phyloP scores from a whole-genome alignment of 2,329 filamentous ascomycete genomes.

The Plectosphaerella plurivora region DNA sequence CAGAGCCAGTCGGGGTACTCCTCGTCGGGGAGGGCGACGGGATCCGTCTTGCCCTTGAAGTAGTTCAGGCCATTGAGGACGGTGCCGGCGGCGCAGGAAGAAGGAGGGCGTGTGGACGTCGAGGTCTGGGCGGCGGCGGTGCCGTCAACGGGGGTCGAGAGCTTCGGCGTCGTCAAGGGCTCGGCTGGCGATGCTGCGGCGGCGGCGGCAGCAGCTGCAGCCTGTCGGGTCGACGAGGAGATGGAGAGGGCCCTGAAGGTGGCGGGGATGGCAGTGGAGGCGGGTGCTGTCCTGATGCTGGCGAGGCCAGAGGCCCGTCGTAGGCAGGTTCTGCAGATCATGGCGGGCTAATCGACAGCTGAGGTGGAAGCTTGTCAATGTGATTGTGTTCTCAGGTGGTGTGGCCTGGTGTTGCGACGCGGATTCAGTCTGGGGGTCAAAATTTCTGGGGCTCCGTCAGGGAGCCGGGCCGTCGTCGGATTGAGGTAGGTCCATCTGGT shows the following conservation, averaged over 20 bases:
- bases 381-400: not conserved
- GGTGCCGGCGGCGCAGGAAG: constrained; percentile 60
- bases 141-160: constrained; percentile 27
- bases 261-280: constrained; percentile 9
- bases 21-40: constrained; percentile 67
- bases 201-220: constrained; percentile 11
- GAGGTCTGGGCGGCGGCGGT: constrained; percentile 19
- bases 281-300: constrained; percentile 12
- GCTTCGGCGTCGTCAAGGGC: constrained; percentile 19
- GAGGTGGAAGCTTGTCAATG: not conserved
- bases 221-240: constrained; percentile 15
- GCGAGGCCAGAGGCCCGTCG: constrained; percentile 34
- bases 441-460: constrained; percentile 13
- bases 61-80: constrained; percentile 72
- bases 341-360: constrained; percentile 11
- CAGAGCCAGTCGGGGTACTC: constrained; percentile 82
- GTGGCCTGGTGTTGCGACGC: constrained; percentile 6
- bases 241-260: constrained; percentile 35
- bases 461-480: constrained; percentile 3
- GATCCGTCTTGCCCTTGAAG: constrained; percentile 67
- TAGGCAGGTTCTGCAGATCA: constrained; percentile 45
- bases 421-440: constrained; percentile 8
- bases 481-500: not conserved
- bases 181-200: constrained; percentile 29
- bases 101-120: constrained; percentile 23